Base-by-base conservation (phyloP, 2,329 filamentous ascomycete species). In the Pyrenochaeta sp. region DNA sequence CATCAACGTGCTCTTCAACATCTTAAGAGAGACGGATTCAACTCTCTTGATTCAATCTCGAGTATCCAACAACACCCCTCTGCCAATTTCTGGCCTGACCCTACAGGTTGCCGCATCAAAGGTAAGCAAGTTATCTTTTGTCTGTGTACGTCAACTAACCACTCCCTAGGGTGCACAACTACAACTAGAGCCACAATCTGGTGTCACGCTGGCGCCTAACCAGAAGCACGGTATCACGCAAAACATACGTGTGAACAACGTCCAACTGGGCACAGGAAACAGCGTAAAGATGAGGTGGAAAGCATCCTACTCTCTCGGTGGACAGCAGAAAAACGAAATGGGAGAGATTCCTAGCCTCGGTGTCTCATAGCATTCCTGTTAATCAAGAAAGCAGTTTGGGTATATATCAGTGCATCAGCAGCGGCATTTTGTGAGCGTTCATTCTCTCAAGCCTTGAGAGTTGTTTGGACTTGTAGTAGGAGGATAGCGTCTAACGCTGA, bases 81-180 rank as follows among this genome's bases (percentile, higher is more conserved):
- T 91, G 69, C 85, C 87, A 0, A 85, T 99, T 24, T 85, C 86
- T 2, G 91, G 96, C 63, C 81, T 99, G 30, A 93, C 94, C 57
- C 96, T 97, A 72, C 92, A 97, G 77, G 84, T 96, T 39, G 95
- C 95, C 2, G 94, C 97, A 30, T 95, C 94, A 58, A 98, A 94
- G 86, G 93, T 96, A 65, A 56, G 62, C 32, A 30, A 9, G 5
- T 28, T 5, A 34, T 34, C 5, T 58, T 15, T 50, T 15, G 19
- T 39, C n/a, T 1, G 27, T 24, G 45, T 6, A 43, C 13, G 12
- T 4, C 8, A 44, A 27, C 61, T 71, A 56, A 72, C 55, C 55
- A 22, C 25, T 24, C 12, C 37, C 6, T 68, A 96, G 92, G 90
- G 90, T 60, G 95, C 90, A 74, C 88, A 90, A 59, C 84, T 97